A percentile compares a stretch with the other conserved stretches of the same genome.
These are phyloP conservation scores for Tolypocladium amazonense DNA, from an alignment of 2,329 filamentous ascomycete genomes.

Conservation along the genomic window DNA sequence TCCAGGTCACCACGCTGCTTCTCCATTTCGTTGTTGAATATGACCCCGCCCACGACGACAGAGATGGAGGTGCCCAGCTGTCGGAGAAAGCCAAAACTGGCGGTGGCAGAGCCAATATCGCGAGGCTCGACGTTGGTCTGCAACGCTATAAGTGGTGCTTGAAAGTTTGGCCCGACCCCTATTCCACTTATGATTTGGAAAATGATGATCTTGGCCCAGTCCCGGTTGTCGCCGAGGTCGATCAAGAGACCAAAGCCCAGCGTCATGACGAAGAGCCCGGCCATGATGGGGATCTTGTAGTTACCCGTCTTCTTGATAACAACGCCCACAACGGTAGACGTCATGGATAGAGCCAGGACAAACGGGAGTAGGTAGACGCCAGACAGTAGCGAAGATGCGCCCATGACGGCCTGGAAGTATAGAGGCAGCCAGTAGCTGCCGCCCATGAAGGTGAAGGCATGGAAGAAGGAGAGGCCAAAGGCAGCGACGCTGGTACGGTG, in stretches of 20 bases:
- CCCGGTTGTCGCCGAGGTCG: constrained; percentile 44
- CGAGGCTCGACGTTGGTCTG: constrained; percentile 50
- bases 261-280: constrained; percentile 46
- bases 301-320: constrained; percentile 54
- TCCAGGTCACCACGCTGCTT: constrained; percentile 37
- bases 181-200: constrained; percentile 54
- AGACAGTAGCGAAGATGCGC: constrained; percentile 56
- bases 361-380: constrained; percentile 67
- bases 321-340: constrained; percentile 46
- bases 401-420: constrained; percentile 71
- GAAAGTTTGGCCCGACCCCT: constrained; percentile 59
- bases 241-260: constrained; percentile 57
- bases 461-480: constrained; percentile 57
- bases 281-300: constrained; percentile 51
- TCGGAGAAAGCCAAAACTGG: constrained; percentile 56
- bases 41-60: constrained; percentile 64
- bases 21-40: constrained; percentile 68
- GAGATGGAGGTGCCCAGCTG: constrained; percentile 58
- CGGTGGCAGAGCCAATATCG: constrained; percentile 59
- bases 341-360: constrained; percentile 54
- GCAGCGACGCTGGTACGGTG: constrained; percentile 54
- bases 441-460: constrained; percentile 69
- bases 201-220: constrained; percentile 46
- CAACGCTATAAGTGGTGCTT: constrained; percentile 56
- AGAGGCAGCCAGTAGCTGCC: constrained; percentile 72